A percentile compares a stretch with the other conserved stretches of the same genome.
These are phyloP conservation scores for Endoconidiophora polonica DNA, from an alignment of 2,329 filamentous ascomycete genomes.

Conservation along the genomic window DNA sequence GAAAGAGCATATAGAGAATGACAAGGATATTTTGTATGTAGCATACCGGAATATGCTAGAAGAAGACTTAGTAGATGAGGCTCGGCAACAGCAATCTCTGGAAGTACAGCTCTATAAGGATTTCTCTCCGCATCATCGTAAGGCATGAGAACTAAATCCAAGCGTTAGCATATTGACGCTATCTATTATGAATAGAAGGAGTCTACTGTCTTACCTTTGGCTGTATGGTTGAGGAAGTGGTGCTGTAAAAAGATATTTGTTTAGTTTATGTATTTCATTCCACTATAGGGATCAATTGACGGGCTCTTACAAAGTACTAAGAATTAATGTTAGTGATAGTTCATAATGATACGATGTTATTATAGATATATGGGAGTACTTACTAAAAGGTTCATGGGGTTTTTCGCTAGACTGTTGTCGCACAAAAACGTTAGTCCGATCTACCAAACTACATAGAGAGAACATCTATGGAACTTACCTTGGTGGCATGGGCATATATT, in stretches of 20 bases:
- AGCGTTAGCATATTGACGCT: neutral
- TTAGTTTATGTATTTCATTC: neutral
- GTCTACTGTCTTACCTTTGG: slow-evolving; percentile 32
- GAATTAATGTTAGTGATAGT: slow-evolving; percentile 14
- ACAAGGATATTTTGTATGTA: neutral
- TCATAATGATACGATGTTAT: neutral
- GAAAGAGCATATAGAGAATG: neutral
- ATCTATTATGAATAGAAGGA: too few relatives aligned
- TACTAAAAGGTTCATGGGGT: slow-evolving; percentile 61
- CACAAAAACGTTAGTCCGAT: neutral
- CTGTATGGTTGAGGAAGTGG: slow-evolving; percentile 64
- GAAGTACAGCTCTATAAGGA: slow-evolving; percentile 32
- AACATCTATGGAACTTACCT: slow-evolving; percentile 19
- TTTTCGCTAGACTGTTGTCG: slow-evolving; percentile 36
- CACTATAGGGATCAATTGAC: slow-evolving; percentile 1
- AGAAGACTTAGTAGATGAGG: slow-evolving; percentile 60
- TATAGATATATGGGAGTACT: slow-evolving; percentile 13
- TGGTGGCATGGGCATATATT: slow-evolving; percentile 30
- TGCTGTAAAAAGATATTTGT: slow-evolving; percentile 21
- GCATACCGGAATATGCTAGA: slow-evolving; percentile 51
- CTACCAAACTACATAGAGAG: too few relatives aligned
- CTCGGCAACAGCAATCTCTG: slow-evolving; percentile 48
- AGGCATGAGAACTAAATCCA: slow-evolving; percentile 26
- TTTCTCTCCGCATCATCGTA: slow-evolving; percentile 37
- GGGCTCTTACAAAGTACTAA: slow-evolving; percentile 30